Conservation (phyloP, 768 basidiomycete species). For the Mycena capillaripes region DNA sequence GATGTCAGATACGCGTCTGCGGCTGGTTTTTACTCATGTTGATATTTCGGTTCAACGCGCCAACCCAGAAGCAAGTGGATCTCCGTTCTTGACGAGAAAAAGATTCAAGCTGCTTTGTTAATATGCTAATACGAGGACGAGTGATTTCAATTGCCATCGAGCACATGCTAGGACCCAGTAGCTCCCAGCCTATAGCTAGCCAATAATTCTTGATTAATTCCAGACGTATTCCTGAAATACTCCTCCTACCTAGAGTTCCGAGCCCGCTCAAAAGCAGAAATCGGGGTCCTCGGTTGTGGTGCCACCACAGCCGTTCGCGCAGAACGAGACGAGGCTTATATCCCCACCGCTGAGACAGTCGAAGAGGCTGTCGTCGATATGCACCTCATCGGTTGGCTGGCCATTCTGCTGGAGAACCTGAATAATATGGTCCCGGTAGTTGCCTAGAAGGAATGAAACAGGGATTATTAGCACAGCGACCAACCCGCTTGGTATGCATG, state of each 20-base stretch:
- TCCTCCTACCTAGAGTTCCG: background rate
- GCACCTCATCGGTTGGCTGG: constrained; percentile 9
- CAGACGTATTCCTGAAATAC: background rate
- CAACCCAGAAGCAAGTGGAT: too few species aligned
- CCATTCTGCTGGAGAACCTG: background rate
- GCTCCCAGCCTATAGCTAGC: too few species aligned
- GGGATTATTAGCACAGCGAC: constrained; percentile 1
- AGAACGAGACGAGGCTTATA: constrained; percentile 2
- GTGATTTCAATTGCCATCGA: too few species aligned
- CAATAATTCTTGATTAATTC: background rate
- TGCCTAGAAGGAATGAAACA: background rate
- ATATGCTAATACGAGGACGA: too few species aligned
- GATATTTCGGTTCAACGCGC: too few species aligned
- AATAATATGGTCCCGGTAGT: constrained; percentile 8
- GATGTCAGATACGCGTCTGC: too few species aligned
- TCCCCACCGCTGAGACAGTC: constrained; percentile 10
- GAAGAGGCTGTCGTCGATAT: constrained; percentile 9
- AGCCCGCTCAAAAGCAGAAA: background rate
- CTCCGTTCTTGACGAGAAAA: too few species aligned
- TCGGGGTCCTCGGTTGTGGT: background rate
- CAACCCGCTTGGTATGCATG: too few species aligned
- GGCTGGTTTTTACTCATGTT: too few species aligned
- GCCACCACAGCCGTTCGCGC: background rate
- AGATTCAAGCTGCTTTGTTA: too few species aligned
- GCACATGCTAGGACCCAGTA: too few species aligned